Percentiles rank a stretch among this genome's conserved stretches.
phyloP scores from a whole-genome alignment of 2,329 filamentous ascomycete species.

The Fusarium sp. region DNA sequence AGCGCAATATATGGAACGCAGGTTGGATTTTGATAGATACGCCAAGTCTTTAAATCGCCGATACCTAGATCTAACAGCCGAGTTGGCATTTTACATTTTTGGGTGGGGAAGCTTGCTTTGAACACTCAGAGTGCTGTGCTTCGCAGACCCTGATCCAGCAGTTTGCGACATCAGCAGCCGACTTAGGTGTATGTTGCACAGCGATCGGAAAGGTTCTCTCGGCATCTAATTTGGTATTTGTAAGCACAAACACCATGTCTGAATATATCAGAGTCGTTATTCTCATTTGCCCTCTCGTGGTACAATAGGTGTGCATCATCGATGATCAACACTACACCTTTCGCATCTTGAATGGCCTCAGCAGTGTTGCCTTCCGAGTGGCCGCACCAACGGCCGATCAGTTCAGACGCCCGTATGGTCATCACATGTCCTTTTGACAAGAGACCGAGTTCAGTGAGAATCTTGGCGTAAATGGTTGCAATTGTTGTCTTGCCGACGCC shows the following conservation, averaged over 20 bases:
- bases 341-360: no score
- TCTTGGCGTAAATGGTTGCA: no score
- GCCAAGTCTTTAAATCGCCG: accelerated
- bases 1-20: background rate
- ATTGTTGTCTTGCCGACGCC: no score
- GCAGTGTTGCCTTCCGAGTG: no score
- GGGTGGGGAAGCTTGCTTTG: background rate
- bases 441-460: no score
- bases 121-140: accelerated
- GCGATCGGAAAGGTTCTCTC: accelerated
- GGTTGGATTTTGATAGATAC: accelerated
- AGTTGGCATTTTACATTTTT: background rate
- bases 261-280: no score
- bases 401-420: no score
- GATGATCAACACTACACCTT: no score
- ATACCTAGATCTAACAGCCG: accelerated
- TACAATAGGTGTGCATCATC: no score
- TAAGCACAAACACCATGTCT: background rate
- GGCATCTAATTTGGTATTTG: accelerated
- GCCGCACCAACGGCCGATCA: no score
- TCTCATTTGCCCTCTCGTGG: no score
- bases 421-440: no score
- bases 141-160: background rate
- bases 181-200: accelerated
- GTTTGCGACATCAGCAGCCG: accelerated